Evolutionary conservation across 2,329 filamentous ascomycete species (phyloP), one percentile per base, ranked within the genome.

Genomic region (Clarireedia sp.): DNA sequence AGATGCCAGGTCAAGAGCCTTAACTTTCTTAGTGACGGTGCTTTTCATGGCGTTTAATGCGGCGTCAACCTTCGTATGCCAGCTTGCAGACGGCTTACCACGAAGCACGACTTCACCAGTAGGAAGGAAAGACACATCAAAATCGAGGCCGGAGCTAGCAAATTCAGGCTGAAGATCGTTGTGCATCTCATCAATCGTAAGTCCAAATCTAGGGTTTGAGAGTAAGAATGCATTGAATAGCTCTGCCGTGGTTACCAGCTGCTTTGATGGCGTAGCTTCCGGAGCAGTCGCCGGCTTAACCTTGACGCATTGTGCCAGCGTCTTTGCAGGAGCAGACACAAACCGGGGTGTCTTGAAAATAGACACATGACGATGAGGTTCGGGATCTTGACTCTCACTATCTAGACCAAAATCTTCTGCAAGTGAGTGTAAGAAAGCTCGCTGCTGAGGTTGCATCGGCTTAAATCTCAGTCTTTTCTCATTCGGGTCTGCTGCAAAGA

Each of bases 321-420:
- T 91, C 74, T 94, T 94, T 70, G 79, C 77, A 0, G 90, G 90
- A 3, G 87, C 84, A 16, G 85, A 82, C 8, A 90, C 85, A 64
- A 91, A 94, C 12, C 82, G 81, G 0, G 86, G 83, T 0, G 87
- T 88, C 73, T 96, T 97, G 73, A 92, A 91, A 29, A 97, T 79
- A 54, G 87, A 82, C 14, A 97, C 90, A 66, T 96, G 90, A 3
- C 94, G 85, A 69, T 96, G 86, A 0, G 91, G 90, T 67, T 96
- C 92, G 0, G 86, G 86, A 67, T 99, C 94, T 70, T 94, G 86
- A 65, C 89, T 95, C 70, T 94, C 87, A 38, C 86, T 90, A 64
- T 95, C 88, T 44, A 99, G 80, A 0, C 90, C 91, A 71, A 90
- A 97, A 69, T 97, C 92, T 62, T 89, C 84, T 0, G 92, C 90